Percentiles rank a stretch among this genome's conserved stretches.
phyloP scores from a whole-genome alignment of 2,329 filamentous ascomycete genomes.

The Ascochyta koolunga region DNA sequence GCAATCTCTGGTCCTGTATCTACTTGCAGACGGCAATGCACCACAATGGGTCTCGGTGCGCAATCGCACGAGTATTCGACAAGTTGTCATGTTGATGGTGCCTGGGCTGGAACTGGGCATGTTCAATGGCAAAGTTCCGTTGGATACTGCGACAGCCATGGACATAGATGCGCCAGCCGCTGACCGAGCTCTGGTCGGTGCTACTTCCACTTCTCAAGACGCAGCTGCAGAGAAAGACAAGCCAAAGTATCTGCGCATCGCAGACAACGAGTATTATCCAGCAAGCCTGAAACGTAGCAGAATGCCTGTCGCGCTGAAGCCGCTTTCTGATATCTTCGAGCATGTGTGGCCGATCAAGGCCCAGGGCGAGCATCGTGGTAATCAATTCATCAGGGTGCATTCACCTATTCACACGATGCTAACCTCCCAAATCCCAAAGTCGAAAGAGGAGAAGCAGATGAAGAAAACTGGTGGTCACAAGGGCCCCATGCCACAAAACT shows the following conservation, averaged over 20 bases:
- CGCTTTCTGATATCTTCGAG: slow-evolving; percentile 80
- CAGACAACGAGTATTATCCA: slow-evolving; percentile 59
- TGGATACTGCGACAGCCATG: slow-evolving; percentile 19
- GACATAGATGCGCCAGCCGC: not conserved
- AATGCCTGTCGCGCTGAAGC: slow-evolving; percentile 55
- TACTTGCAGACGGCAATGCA: slow-evolving; percentile 63
- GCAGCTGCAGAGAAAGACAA: slow-evolving; percentile 15
- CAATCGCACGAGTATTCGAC: slow-evolving; percentile 63
- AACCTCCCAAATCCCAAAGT: slow-evolving; percentile 72
- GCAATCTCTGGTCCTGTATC: slow-evolving; percentile 63
- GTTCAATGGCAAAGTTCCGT: slow-evolving; percentile 67
- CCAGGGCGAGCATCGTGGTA: slow-evolving; percentile 76
- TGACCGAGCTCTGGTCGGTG: slow-evolving; percentile 15
- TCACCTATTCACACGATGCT: slow-evolving; percentile 88
- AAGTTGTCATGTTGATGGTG: slow-evolving; percentile 89
- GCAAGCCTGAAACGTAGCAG: slow-evolving; percentile 49
- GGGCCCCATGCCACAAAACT: slow-evolving; percentile 64
- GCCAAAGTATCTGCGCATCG: slow-evolving; percentile 42
- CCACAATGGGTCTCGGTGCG: slow-evolving; percentile 69
- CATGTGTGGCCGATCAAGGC: slow-evolving; percentile 89
- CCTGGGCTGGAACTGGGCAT: slow-evolving; percentile 89
- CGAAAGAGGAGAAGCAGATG: slow-evolving; percentile 68
- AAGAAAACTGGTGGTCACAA: slow-evolving; percentile 50
- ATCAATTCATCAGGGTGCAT: slow-evolving; percentile 72
- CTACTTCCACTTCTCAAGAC: slow-evolving; percentile 6